Evolutionary conservation across 768 basidiomycete genomes (phyloP), one percentile per base, ranked within the genome.

Genomic region (Collybiopsis luxurians): DNA sequence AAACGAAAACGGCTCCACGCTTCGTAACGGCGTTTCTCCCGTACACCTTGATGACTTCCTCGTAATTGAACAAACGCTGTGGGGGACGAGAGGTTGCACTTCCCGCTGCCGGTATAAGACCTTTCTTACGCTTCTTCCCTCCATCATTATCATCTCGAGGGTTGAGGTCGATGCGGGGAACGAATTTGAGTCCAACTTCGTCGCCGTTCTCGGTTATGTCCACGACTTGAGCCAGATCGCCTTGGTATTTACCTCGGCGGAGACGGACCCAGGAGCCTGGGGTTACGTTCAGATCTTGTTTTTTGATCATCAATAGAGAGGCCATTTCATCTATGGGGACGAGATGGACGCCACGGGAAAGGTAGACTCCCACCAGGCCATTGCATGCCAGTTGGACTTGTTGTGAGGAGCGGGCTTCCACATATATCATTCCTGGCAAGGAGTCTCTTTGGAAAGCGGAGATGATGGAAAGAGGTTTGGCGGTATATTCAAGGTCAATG

Each of bases 321-420:
- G 97, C 93, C 95, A 98, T 98, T 76, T 99, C 97, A 65, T 95
- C 91, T 57, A 98, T 94, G 6, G 95, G 95, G 0, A 98, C 95
- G 31, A 97, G 81, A 19, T 81, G 79, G 59, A 93, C 84, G 15
- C 91, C 90, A 50, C 90, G 86, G 64, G 83, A 86, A 27, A 85
- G 81, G 70, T 94, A 99, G 53, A 98, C 85, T 51, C 95, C 97
- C 50, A 98, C 90, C 47, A 98, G 87, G 26, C 96, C 96, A 56
- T 85, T 81, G 66, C 92, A 84, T 5, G 96, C 95, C 56, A 87
- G 81, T 60, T 79, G 82, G 55, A 98, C 96, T 64, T 93, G 86
- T 58, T 91, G 86, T 28, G 93, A 81, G 59, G 89, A 89, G 49
- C 89, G 84, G 9, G 96, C 94, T 74, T 99, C 97, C 46, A 99